These are phyloP conservation scores for Salvia miltiorrhiza DNA, from an alignment of 257 asterid genomes.

Conservation along the genomic window DNA sequence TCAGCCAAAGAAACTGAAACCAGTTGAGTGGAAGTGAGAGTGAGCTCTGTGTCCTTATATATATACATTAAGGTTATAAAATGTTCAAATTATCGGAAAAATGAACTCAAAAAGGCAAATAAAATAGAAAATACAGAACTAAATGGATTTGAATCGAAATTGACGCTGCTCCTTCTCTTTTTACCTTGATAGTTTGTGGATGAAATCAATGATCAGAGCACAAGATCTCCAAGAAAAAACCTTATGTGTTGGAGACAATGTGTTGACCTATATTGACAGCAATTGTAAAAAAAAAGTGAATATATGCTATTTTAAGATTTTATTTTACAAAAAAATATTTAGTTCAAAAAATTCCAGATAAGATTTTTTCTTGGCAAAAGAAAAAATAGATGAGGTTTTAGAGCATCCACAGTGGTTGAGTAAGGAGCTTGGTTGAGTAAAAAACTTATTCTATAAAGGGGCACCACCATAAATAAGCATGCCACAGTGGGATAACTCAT, in stretches of 20 bases:
- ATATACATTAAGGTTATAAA: conserved; percentile 5
- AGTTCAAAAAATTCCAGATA: too few species aligned
- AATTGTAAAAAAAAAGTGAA: too few species aligned
- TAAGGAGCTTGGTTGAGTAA: too few species aligned
- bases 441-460: too few species aligned
- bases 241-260: neutral
- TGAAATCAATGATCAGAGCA: conserved; percentile 10
- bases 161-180: neutral
- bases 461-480: too few species aligned
- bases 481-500: too few species aligned
- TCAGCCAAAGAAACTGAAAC: neutral
- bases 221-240: conserved; percentile 14
- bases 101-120: conserved; percentile 12
- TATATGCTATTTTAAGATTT: too few species aligned
- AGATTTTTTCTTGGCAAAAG: too few species aligned
- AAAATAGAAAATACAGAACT: neutral
- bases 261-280: conserved; percentile 2
- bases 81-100: conserved; percentile 20
- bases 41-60: neutral
- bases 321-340: too few species aligned
- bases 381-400: too few species aligned
- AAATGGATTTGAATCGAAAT: conserved; percentile 4
- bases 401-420: too few species aligned
- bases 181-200: conserved; percentile 17
- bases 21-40: conserved; percentile 8